Evolutionary conservation across 1,284 basidiomycete genomes (phyloP).

Genomic region (Austroboletus niveus): DNA sequence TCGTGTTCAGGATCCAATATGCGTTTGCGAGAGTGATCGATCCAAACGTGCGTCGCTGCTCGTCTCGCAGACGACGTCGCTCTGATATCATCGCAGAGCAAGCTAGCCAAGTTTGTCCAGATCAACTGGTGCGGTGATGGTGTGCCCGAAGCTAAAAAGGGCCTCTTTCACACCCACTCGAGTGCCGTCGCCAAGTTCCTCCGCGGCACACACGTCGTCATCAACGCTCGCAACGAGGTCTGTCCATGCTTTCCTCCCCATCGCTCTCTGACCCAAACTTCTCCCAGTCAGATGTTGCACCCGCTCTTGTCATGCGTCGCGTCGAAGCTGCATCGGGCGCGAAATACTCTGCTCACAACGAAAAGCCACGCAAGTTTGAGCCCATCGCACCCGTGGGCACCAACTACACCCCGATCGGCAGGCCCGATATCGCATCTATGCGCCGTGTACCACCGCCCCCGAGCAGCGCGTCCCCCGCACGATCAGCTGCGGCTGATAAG

Average conservation of each 20-base stretch:
- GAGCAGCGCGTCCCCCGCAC: conserved; percentile 19
- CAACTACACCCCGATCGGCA: conserved; percentile 69
- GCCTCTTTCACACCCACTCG: conserved; percentile 89
- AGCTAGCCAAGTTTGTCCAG: conserved; percentile 91
- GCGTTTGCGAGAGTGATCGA: conserved; percentile 90
- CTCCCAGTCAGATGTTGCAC: conserved; percentile 73
- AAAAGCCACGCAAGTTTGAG: conserved; percentile 59
- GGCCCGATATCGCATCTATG: conserved; percentile 63
- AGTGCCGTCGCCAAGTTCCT: conserved; percentile 82
- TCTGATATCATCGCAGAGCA: conserved; percentile 48
- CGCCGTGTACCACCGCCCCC: conserved; percentile 39
- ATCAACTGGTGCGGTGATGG: conserved; percentile 95
- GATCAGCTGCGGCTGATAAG: conserved; percentile 22
- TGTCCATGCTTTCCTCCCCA: conserved; percentile 17
- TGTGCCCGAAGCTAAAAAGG: conserved; percentile 90
- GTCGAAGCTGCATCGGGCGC: conserved; percentile 92
- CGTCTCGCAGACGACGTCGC: neutral
- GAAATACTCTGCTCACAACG: conserved; percentile 81
- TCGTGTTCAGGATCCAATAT: conserved; percentile 73
- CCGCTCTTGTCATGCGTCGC: conserved; percentile 79
- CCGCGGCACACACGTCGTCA: conserved; percentile 84
- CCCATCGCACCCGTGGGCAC: conserved; percentile 75
- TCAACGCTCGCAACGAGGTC: conserved; percentile 90
- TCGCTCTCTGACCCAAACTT: neutral
- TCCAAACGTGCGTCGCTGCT: conserved; percentile 58